Percentiles rank a stretch among this genome's conserved stretches.
These are phyloP conservation scores for Spergularia marina DNA, from an alignment of 148 eudicot genomes.

Conservation along the genomic window DNA sequence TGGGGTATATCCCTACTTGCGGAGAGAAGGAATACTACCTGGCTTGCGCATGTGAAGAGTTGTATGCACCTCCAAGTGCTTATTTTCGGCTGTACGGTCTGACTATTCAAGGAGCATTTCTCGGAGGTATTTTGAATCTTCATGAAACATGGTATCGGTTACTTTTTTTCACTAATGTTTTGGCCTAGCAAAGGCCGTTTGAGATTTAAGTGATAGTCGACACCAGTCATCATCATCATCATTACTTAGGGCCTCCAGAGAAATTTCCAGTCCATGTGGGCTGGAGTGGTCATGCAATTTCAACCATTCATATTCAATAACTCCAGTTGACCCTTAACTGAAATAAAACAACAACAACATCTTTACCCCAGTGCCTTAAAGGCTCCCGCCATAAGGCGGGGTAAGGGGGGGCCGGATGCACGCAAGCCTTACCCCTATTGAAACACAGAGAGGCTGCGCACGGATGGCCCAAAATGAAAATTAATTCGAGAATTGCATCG, in stretches of 20 bases:
- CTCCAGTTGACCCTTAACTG: neutral
- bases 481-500: too few relatives aligned
- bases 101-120: conserved; percentile 78
- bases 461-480: too few relatives aligned
- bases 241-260: neutral
- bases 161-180: neutral
- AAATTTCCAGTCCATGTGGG: neutral
- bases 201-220: neutral
- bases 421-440: too few relatives aligned
- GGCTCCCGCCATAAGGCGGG: too few relatives aligned
- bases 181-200: neutral
- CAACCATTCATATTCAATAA: neutral
- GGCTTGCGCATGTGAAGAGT: conserved; percentile 82
- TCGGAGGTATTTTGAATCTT: conserved; percentile 61
- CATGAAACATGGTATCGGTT: neutral
- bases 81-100: conserved; percentile 80
- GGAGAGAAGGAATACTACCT: conserved; percentile 95
- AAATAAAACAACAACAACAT: too few relatives aligned
- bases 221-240: neutral
- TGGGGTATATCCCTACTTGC: conserved; percentile 69
- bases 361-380: too few relatives aligned
- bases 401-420: too few relatives aligned
- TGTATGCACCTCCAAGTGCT: conserved; percentile 94
- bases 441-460: too few relatives aligned
- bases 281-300: neutral